Evolutionary conservation across 2,329 filamentous ascomycete genomes (phyloP).

Genomic region (Stachybotrys chartarum): DNA sequence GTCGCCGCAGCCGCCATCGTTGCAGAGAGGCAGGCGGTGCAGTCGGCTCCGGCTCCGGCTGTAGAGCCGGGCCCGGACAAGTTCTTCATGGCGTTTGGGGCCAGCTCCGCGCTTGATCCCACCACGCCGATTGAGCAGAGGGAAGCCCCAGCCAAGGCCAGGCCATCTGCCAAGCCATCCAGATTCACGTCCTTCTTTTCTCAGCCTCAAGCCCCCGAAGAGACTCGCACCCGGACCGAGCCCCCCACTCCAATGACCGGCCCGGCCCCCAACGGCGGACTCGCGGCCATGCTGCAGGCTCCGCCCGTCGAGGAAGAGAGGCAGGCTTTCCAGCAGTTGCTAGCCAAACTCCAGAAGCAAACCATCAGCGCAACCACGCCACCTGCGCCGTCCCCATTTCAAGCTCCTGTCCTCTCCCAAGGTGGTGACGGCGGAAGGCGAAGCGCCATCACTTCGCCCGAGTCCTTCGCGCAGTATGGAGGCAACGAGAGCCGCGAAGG

Average conservation of each 20-base stretch:
- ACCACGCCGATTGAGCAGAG: slow-evolving; percentile 44
- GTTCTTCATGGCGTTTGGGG: slow-evolving; percentile 59
- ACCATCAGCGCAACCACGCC: slow-evolving; percentile 37
- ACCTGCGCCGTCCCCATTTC: slow-evolving; percentile 34
- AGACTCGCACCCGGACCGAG: slow-evolving; percentile 42
- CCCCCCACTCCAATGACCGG: slow-evolving; percentile 34
- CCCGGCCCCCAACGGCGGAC: slow-evolving; percentile 12
- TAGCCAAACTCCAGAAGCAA: slow-evolving; percentile 70
- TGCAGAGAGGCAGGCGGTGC: slow-evolving; percentile 45
- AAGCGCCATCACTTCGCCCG: slow-evolving; percentile 37
- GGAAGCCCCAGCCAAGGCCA: slow-evolving; percentile 41
- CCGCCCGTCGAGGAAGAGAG: slow-evolving; percentile 60
- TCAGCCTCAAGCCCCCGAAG: slow-evolving; percentile 34
- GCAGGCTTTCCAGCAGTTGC: slow-evolving; percentile 75
- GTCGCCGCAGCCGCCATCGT: slow-evolving; percentile 31
- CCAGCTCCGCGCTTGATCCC: slow-evolving; percentile 33
- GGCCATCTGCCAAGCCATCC: slow-evolving; percentile 61
- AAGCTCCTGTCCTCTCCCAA: slow-evolving; percentile 28
- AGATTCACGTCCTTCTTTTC: slow-evolving; percentile 78
- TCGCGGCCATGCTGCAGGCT: slow-evolving; percentile 16
- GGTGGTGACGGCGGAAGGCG: slow-evolving; percentile 20
- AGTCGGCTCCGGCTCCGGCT: slow-evolving; percentile 46
- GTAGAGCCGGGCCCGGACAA: slow-evolving; percentile 66
- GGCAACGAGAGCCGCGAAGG: slow-evolving; percentile 32
- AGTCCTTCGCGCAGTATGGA: slow-evolving; percentile 39